Evolutionary conservation across 73 alveolate genomes (phyloP).

Genomic region (Paramecium octaurelia): DNA sequence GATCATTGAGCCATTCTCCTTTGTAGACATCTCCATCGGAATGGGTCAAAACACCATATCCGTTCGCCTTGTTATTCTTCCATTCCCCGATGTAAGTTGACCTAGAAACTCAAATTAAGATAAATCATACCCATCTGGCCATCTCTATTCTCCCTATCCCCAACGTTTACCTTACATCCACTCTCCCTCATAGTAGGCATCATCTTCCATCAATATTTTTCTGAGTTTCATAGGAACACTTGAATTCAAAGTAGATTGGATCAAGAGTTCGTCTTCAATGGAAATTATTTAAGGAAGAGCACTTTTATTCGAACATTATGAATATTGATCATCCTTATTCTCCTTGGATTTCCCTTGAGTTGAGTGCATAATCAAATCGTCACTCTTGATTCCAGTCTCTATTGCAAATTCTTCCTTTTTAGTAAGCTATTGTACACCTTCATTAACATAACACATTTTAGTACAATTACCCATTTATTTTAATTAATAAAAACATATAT

Average conservation of each 20-base stretch:
- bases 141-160: conserved; percentile 70
- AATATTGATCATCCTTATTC: not conserved
- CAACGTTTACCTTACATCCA: conserved; percentile 71
- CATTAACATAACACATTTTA: conserved; percentile 23
- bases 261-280: not conserved
- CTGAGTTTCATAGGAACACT: not conserved
- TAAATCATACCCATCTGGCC: conserved; percentile 61
- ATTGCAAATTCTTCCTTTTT: conserved; percentile 15
- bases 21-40: conserved; percentile 64
- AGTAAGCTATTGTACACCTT: not conserved
- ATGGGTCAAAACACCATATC: conserved; percentile 55
- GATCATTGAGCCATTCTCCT: conserved; percentile 61
- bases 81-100: conserved; percentile 56
- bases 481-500: not conserved
- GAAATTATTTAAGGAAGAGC: conserved; percentile 29
- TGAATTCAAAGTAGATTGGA: not conserved
- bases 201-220: not conserved
- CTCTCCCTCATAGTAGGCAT: conserved; percentile 65
- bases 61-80: conserved; percentile 48
- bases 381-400: not conserved
- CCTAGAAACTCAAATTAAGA: not conserved
- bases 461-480: conserved; percentile 44
- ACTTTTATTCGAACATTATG: not conserved
- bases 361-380: not conserved
- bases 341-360: conserved; percentile 1